Conservation (phyloP, 345 rosid genomes). For the Citrus inodora region DNA sequence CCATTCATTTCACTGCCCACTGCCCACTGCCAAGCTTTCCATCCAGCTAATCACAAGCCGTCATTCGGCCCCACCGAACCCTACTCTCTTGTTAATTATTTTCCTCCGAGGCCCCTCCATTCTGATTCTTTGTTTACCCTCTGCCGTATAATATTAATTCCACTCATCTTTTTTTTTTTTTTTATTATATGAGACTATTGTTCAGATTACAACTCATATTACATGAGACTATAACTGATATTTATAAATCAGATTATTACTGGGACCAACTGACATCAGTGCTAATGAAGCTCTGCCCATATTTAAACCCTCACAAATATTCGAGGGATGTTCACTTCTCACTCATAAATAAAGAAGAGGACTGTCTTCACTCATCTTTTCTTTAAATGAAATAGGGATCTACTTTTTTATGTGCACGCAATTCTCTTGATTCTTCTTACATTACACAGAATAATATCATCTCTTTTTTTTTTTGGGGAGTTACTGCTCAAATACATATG, state of each 20-base stretch:
- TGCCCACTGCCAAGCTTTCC: constrained; percentile 50
- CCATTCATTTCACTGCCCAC: constrained; percentile 16
- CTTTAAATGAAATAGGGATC: neutral
- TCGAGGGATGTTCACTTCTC: too few species aligned
- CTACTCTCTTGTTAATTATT: neutral
- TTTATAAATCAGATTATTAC: too few species aligned
- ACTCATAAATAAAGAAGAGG: too few species aligned
- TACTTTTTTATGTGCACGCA: neutral
- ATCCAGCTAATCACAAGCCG: constrained; percentile 78
- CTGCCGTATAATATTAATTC: neutral
- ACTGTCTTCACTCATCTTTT: neutral
- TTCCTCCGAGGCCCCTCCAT: neutral
- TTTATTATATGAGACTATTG: too few species aligned
- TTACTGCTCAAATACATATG: neutral
- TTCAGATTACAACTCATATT: too few species aligned
- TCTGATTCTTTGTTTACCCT: neutral
- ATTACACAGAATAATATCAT: neutral
- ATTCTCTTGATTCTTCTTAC: neutral
- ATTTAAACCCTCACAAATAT: too few species aligned
- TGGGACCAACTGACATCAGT: too few species aligned
- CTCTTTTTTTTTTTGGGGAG: neutral
- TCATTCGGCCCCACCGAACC: constrained; percentile 47
- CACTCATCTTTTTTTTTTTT: neutral
- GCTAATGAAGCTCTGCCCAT: too few species aligned
- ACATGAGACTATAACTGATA: too few species aligned